Base-by-base conservation (phyloP, 257 asterid species). In the Lithospermum erythrorhizon region DNA sequence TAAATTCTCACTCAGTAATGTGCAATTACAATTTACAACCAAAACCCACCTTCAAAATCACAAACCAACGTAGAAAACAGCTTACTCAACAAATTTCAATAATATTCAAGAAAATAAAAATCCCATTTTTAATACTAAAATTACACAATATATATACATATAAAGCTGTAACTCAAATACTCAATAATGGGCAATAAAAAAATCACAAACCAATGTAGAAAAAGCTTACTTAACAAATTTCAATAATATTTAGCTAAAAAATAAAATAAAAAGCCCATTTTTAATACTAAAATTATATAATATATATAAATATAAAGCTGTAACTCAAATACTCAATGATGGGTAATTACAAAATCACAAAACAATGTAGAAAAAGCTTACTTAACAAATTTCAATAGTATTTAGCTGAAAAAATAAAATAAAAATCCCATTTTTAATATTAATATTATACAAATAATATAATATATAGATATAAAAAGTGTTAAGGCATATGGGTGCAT, bases 31-130 rank as follows among this genome's bases (percentile, higher is more conserved):
- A 61, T 58, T 56, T 37, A 49, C 63, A 27, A 5, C 32, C 32
- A 69, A 62, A 62, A 49, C 55, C 68, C 68, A 57, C 64, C 68
- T 20, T 20, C 15, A 53, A 60, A 3, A 48, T 41, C 21, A 11
- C 53, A 55, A 55, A 45, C n/a, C 21, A 52, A 58, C n/a, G 35
- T 21, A 52, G 22, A 48, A n/a, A 62, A 49, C 2, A 19, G 22
- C 23, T 25, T 25, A 22, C 32, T 9, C 17, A 0, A 48, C 9
- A 37, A 27, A 37, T 15, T 51, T 1, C 21, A 11, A 16, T 20
- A 45, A 21, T 17, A n/a, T 10, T 51, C 9, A 35, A 35, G 0
- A 8, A 35, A 35, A 13, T 41, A 41, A 41, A 41, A 41, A 41
- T 41, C 49, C 11, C 18, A 41, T 41, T 41, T 41, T 41, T 14